A percentile compares a stretch with the other conserved stretches of the same genome.
phyloP scores from a whole-genome alignment of 2,329 filamentous ascomycete genomes.

The Neurospora crassa region DNA sequence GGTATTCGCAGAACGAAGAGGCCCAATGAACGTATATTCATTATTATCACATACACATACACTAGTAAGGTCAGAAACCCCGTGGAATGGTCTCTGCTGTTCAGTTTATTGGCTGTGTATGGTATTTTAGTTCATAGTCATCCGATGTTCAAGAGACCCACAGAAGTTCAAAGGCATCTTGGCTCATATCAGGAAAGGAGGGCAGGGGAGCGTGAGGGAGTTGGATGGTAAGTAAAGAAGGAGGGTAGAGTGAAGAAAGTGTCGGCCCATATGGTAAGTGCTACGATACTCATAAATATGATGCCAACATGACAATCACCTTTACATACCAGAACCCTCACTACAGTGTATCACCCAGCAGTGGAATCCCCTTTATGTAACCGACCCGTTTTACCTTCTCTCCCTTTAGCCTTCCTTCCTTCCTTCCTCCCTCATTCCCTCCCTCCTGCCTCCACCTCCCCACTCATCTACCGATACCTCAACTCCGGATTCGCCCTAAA shows the following conservation, averaged over 20 bases:
- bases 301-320: not conserved
- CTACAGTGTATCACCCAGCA: too few relatives aligned
- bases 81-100: not conserved
- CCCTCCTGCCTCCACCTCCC: constrained; percentile 5
- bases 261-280: not conserved
- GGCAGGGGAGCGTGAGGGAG: not conserved
- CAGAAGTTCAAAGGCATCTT: not conserved
- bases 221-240: not conserved
- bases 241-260: not conserved
- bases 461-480: constrained; percentile 33
- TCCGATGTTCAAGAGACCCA: not conserved
- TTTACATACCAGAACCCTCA: not conserved
- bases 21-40: not conserved
- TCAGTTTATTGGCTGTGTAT: not conserved
- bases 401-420: not conserved
- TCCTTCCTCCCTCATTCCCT: constrained; percentile 1
- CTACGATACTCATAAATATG: not conserved
- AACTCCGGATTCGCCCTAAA: constrained; percentile 51
- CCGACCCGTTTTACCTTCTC: not conserved
- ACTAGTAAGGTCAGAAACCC: too few relatives aligned
- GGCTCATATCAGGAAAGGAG: not conserved
- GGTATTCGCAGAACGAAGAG: not conserved
- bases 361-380: too few relatives aligned
- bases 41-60: not conserved
- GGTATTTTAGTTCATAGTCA: not conserved